These are phyloP conservation scores for Rhododendron molle DNA, from an alignment of 148 eudicot species.

Conservation along the genomic window DNA sequence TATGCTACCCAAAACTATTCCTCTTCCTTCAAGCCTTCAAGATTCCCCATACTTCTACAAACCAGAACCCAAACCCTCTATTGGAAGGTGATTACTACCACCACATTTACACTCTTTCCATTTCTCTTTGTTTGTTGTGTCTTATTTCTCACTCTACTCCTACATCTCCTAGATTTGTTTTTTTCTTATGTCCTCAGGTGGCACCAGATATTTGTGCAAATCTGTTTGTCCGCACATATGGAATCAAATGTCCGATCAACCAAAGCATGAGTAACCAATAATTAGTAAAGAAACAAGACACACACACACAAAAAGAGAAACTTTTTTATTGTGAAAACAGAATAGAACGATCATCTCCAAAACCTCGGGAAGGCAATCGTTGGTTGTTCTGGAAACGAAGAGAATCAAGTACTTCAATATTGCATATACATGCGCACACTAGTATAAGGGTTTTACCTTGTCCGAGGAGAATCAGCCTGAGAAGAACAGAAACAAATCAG, in stretches of 20 bases:
- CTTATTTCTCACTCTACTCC: neutral
- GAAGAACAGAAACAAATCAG: conserved; percentile 18
- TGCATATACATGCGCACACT: no score
- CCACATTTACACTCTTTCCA: neutral
- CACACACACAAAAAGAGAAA: neutral
- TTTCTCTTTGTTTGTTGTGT: no score
- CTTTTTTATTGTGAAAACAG: neutral
- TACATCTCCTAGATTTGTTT: neutral
- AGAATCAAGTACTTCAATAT: neutral
- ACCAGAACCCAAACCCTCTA: neutral
- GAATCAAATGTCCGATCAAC: neutral
- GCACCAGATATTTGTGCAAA: neutral
- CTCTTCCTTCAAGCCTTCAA: neutral
- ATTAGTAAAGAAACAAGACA: neutral
- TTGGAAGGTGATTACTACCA: neutral
- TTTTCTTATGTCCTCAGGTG: neutral
- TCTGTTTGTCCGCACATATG: neutral
- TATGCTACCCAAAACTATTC: neutral
- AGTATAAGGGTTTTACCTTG: conserved; percentile 30
- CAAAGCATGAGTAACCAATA: neutral
- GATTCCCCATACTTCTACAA: neutral
- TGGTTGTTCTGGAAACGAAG: neutral
- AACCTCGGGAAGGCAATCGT: neutral
- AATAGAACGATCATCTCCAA: neutral
- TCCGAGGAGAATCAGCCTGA: conserved; percentile 73